Conservation (phyloP, 352 stramenopile genomes). For the Phytophthora fragariaefolia region DNA sequence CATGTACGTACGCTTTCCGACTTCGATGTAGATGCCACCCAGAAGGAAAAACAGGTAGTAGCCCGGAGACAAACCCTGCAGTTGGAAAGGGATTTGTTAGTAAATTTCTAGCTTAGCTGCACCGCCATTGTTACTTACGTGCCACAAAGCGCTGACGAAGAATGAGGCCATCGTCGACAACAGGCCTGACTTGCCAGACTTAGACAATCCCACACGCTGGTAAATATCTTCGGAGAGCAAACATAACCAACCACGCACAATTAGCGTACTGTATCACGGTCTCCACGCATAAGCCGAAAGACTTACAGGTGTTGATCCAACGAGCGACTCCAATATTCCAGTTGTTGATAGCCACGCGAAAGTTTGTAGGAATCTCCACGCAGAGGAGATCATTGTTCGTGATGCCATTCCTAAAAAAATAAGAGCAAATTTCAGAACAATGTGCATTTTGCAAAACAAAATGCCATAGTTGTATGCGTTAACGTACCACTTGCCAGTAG, state of each 20-base stretch:
- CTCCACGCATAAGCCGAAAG: background rate
- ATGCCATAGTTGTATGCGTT: background rate
- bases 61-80: constrained; percentile 80
- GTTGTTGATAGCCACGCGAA: constrained; percentile 89
- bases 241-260: background rate
- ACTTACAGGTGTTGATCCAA: constrained; percentile 87
- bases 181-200: constrained; percentile 75
- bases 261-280: background rate
- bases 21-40: constrained; percentile 87
- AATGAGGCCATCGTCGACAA: constrained; percentile 82
- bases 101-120: background rate
- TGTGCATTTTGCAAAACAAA: background rate
- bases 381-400: constrained; percentile 88
- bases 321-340: constrained; percentile 89
- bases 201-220: constrained; percentile 81
- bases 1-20: constrained; percentile 72
- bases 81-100: constrained; percentile 18
- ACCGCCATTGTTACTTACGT: constrained; percentile 50
- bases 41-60: constrained; percentile 92
- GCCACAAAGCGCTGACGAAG: constrained; percentile 87
- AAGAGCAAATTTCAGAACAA: background rate
- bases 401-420: constrained; percentile 73
- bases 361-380: constrained; percentile 86
- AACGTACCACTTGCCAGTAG: constrained; percentile 77
- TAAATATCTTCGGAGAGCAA: constrained; percentile 73